phyloP scores from a whole-genome alignment of 441 rosid species.

The Erysimum cheiri region DNA sequence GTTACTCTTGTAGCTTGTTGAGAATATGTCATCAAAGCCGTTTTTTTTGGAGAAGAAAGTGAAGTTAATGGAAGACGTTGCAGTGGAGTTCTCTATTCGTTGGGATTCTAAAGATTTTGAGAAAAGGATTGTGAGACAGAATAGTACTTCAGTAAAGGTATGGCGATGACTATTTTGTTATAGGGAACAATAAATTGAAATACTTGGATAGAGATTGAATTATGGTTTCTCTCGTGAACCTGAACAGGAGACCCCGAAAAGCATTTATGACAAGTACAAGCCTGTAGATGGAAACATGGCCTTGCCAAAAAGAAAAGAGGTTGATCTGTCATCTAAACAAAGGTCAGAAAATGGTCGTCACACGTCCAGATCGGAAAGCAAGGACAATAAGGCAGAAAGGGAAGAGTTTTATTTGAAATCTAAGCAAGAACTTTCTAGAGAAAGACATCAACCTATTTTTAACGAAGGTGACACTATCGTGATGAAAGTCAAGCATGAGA shows the following conservation, averaged over 20 bases:
- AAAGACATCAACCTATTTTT: slow-evolving; percentile 41
- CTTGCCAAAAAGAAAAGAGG: slow-evolving; percentile 31
- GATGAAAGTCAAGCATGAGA: slow-evolving; percentile 43
- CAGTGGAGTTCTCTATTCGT: slow-evolving; percentile 67
- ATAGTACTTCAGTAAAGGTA: slow-evolving; percentile 55
- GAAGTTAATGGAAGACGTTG: slow-evolving; percentile 71
- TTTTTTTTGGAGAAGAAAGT: slow-evolving; percentile 68
- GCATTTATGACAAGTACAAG: slow-evolving; percentile 47
- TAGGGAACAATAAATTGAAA: slow-evolving; percentile 10
- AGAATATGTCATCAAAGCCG: slow-evolving; percentile 62
- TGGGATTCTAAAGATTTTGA: slow-evolving; percentile 76
- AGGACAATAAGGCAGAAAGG: slow-evolving; percentile 38
- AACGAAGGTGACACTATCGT: slow-evolving; percentile 45
- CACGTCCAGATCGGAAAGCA: slow-evolving; percentile 29
- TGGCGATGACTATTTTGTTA: slow-evolving; percentile 22
- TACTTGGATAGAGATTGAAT: slow-evolving; percentile 13
- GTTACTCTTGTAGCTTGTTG: slow-evolving; percentile 57
- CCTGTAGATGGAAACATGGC: slow-evolving; percentile 42
- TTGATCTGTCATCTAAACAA: slow-evolving; percentile 1
- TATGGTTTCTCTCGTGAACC: slow-evolving; percentile 20
- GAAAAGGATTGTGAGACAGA: slow-evolving; percentile 52
- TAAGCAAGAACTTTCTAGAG: slow-evolving; percentile 38
- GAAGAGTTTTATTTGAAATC: slow-evolving; percentile 45
- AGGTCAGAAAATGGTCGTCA: slow-evolving; percentile 17
- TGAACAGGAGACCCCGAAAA: slow-evolving; percentile 37